phyloP scores from a whole-genome alignment of 83 land plant genomes.

The Diphasiastrum complanatum region DNA sequence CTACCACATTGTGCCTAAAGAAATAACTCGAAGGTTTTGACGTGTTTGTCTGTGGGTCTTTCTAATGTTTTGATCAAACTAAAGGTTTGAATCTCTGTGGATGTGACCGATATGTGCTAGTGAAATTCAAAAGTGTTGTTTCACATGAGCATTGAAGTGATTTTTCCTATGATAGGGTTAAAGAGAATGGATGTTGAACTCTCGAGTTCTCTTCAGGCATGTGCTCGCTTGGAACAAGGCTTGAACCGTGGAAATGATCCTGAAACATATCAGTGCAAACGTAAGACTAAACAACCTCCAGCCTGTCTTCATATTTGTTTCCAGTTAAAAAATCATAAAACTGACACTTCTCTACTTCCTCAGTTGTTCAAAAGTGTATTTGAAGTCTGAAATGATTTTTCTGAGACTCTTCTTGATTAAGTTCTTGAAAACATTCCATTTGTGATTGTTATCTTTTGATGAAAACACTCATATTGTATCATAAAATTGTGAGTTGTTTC shows the following conservation, averaged over 20 bases:
- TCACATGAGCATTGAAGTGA: too few species aligned
- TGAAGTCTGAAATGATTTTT: not conserved
- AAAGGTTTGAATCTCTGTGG: too few species aligned
- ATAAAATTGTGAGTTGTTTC: not conserved
- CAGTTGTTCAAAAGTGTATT: not conserved
- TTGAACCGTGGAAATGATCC: constrained; percentile 19
- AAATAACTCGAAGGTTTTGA: too few species aligned
- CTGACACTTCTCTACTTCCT: not conserved
- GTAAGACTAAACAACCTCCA: constrained; percentile 19
- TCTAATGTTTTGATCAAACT: too few species aligned
- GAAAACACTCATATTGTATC: not conserved
- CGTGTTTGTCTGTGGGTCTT: too few species aligned
- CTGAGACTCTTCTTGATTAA: not conserved
- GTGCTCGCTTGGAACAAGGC: constrained; percentile 36
- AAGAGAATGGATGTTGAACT: constrained; percentile 28
- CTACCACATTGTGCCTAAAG: too few species aligned
- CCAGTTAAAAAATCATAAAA: not conserved
- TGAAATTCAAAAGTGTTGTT: too few species aligned
- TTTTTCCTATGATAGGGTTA: constrained; percentile 29
- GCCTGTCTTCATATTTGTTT: not conserved
- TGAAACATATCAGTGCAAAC: constrained; percentile 30
- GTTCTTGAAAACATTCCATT: not conserved
- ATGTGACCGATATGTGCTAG: too few species aligned
- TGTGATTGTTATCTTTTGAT: not conserved
- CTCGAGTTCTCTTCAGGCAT: constrained; percentile 36